These are phyloP conservation scores for Backusella mclennaniae DNA, from an alignment of 192 early-diverging fungal species.

Conservation along the genomic window DNA sequence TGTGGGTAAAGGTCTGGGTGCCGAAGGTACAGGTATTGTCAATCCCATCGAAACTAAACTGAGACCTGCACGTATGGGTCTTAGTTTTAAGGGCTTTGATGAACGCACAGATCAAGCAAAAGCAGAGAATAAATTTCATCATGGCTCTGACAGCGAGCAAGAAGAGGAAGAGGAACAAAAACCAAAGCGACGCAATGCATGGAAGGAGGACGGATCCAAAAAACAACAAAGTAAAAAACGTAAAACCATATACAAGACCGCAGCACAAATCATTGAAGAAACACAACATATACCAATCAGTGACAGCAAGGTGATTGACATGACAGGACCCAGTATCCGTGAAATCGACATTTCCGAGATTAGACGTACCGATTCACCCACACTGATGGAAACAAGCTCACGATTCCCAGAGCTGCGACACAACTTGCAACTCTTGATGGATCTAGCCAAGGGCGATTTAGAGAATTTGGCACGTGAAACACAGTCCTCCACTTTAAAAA, in stretches of 20 bases:
- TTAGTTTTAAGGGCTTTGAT: constrained; percentile 81
- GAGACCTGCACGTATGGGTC: constrained; percentile 77
- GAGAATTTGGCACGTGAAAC: constrained; percentile 59
- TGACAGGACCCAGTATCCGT: constrained; percentile 68
- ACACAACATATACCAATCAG: constrained; percentile 25
- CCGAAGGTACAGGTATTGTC: constrained; percentile 80
- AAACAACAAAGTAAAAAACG: constrained; percentile 25
- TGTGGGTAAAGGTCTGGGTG: constrained; percentile 87
- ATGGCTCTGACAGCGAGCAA: constrained; percentile 26
- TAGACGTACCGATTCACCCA: constrained; percentile 47
- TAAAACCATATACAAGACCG: constrained; percentile 71
- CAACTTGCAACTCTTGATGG: constrained; percentile 72
- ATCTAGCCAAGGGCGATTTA: constrained; percentile 68
- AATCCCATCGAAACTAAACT: constrained; percentile 89
- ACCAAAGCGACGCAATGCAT: constrained; percentile 41
- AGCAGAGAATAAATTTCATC: constrained; percentile 39
- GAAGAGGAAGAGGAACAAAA: constrained; percentile 24
- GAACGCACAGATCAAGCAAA: constrained; percentile 69
- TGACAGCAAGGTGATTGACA: constrained; percentile 72
- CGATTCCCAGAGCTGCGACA: constrained; percentile 76
- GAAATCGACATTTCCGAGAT: constrained; percentile 43
- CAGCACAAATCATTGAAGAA: constrained; percentile 67
- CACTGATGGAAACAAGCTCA: constrained; percentile 48
- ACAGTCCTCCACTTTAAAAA: constrained; percentile 46
- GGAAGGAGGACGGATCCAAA: constrained; percentile 27